Evolutionary conservation across 2,329 filamentous ascomycete genomes (phyloP).

Genomic region (Huntiella bhutanensis): DNA sequence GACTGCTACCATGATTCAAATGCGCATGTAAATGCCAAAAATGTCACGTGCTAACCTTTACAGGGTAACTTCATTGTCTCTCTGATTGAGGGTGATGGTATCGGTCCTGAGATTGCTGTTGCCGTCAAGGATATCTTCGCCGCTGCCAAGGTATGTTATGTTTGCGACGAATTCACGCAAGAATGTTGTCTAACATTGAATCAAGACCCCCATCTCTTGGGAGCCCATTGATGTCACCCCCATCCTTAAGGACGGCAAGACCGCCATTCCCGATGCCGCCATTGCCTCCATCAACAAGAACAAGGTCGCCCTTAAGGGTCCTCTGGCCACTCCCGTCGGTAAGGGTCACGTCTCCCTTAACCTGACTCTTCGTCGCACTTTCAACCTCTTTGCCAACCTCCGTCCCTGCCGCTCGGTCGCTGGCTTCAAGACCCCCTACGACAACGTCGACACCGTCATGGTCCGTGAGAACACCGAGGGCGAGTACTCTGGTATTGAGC

Average conservation of each 20-base stretch:
- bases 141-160: conserved; percentile 62
- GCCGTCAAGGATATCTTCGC: conserved; percentile 98
- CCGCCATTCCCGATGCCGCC: conserved; percentile 77
- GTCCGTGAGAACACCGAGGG: conserved; percentile 99
- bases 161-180: conserved; percentile 11
- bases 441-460: conserved; percentile 87
- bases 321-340: conserved; percentile 88
- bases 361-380: conserved; percentile 92
- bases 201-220: conserved; percentile 71
- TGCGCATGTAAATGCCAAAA: conserved; percentile 5
- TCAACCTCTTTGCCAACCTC: conserved; percentile 99
- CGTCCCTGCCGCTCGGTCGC: conserved; percentile 93
- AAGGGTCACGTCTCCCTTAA: conserved; percentile 99
- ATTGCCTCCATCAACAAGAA: conserved; percentile 89
- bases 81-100: conserved; percentile 96
- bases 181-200: conserved; percentile 5
- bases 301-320: conserved; percentile 95
- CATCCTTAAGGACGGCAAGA: conserved; percentile 84
- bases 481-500: conserved; percentile 98
- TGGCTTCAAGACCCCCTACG: conserved; percentile 97
- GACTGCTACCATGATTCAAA: neutral
- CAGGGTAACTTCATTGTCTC: conserved; percentile 92
- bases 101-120: conserved; percentile 92
- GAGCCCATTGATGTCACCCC: conserved; percentile 94
- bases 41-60: conserved; percentile 46